phyloP scores from a whole-genome alignment of 192 early-diverging fungal genomes.

The Chytriomyces sp. region DNA sequence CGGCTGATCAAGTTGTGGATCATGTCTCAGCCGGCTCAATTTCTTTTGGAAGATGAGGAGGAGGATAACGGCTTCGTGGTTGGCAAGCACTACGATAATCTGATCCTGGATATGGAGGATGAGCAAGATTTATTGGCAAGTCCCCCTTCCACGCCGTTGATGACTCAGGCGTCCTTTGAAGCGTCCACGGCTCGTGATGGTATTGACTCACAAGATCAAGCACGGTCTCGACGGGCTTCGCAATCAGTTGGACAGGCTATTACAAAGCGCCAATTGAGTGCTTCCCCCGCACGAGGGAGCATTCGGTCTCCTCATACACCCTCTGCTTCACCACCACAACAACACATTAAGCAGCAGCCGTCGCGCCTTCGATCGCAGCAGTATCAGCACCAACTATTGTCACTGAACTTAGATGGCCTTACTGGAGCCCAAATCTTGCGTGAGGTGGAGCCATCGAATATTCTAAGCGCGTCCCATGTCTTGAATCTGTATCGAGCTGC shows the following conservation, averaged over 20 bases:
- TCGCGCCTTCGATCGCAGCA: not conserved
- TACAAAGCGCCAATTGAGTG: not conserved
- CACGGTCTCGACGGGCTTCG: too few relatives aligned
- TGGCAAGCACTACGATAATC: not conserved
- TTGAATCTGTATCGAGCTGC: conserved; percentile 35
- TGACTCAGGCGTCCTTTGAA: not conserved
- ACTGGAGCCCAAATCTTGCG: conserved; percentile 21
- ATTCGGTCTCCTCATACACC: not conserved
- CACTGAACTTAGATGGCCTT: conserved; percentile 19
- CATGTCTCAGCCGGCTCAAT: not conserved
- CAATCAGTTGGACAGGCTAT: not conserved
- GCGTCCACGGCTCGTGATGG: not conserved
- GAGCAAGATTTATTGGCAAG: not conserved
- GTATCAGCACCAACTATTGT: conserved; percentile 4
- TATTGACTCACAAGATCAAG: not conserved
- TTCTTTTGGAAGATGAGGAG: not conserved
- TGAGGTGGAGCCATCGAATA: conserved; percentile 32
- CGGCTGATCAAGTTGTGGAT: conserved; percentile 27
- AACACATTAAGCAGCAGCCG: too few relatives aligned
- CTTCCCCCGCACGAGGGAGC: not conserved
- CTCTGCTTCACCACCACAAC: too few relatives aligned
- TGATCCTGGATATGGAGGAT: not conserved
- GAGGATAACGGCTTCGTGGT: conserved; percentile 8
- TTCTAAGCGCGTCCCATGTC: conserved; percentile 19
- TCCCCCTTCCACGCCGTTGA: not conserved